Base-by-base conservation (phyloP, 192 early-diverging fungal species). In the Cetraspora pellucida region DNA sequence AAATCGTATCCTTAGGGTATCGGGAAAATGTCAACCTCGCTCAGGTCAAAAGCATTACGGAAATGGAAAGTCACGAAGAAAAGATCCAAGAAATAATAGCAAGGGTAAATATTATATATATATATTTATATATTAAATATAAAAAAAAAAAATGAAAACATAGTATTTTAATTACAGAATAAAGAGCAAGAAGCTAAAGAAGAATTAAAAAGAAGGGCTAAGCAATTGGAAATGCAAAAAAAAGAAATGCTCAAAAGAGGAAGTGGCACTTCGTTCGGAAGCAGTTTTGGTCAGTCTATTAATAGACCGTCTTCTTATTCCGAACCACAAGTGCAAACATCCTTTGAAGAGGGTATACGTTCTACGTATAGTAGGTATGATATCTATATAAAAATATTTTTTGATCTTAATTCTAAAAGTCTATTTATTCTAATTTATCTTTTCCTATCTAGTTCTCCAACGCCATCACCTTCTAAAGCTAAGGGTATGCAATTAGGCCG, bases 51-150 rank as follows among this genome's bases (percentile, higher is more conserved):
- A 96, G 92, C 31, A 97, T 96, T 63, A 92, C 90, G 66, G 93
- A 95, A 80, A 99, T 99, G 97, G 97, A 99, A 82, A 94, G 92
- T 84, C 95, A 98, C 75, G 97, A 99, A 82, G 97, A 99, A 79
- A 93, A 95, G 83, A 91, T 98, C 69, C 95, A 97, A 79, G 95
- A 96, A 57, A 96, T 96, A 78, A 98, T 98, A 80, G 90, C 93
- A 69, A 90, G 89, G 87, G 90, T 91, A 82, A 72, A 61, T 69
- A 23, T 58, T 58, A 44, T 13, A n/a, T 19, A 5, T 3, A 28
- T 43, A 21, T 43, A 17, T 30, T 8, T 64, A 19, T n/a, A 47
- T 19, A 65, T 46, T 63, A 27, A 58, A 43, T 13, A 2, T 8
- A 77, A 1, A 13, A 31, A 78, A 69, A n/a, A 8, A n/a, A 43